Evolutionary conservation across 768 basidiomycete species (phyloP).

Genomic region (Megacollybia marginata): DNA sequence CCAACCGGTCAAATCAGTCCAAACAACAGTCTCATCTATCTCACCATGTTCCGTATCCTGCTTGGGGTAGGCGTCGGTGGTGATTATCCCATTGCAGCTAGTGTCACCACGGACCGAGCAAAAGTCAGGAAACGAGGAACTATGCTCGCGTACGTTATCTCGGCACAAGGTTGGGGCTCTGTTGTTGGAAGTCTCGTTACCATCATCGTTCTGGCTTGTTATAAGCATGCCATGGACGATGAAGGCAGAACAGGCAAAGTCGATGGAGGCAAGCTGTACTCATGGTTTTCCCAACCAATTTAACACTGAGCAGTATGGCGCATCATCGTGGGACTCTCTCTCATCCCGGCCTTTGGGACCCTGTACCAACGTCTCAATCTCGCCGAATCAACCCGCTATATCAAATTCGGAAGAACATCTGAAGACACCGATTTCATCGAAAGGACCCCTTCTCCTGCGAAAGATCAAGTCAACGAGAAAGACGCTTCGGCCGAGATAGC

Average conservation of each 20-base stretch:
- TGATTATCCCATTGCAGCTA: constrained; percentile 69
- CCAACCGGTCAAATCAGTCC: constrained; percentile 48
- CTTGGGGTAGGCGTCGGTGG: constrained; percentile 73
- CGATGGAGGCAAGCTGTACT: constrained; percentile 48
- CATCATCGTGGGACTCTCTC: constrained; percentile 65
- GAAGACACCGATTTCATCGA: neutral
- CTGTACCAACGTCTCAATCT: constrained; percentile 72
- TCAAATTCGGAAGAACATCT: constrained; percentile 29
- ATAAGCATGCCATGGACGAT: constrained; percentile 60
- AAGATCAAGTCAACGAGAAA: constrained; percentile 9
- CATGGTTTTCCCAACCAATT: neutral
- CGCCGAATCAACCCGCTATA: constrained; percentile 56
- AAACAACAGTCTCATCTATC: constrained; percentile 48
- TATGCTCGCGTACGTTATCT: constrained; percentile 67
- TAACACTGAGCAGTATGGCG: constrained; percentile 47
- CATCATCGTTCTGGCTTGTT: constrained; percentile 57
- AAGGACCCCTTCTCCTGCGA: neutral
- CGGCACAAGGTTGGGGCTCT: constrained; percentile 75
- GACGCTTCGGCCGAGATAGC: constrained; percentile 4
- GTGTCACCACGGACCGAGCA: constrained; percentile 60
- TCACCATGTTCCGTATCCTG: constrained; percentile 60
- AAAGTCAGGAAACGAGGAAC: constrained; percentile 61
- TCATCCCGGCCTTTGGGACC: constrained; percentile 67
- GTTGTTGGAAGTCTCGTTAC: constrained; percentile 55
- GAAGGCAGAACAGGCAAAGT: constrained; percentile 61